These are phyloP conservation scores for Trichoderma cornu-damae DNA, from an alignment of 2,329 filamentous ascomycete species.

Conservation along the genomic window DNA sequence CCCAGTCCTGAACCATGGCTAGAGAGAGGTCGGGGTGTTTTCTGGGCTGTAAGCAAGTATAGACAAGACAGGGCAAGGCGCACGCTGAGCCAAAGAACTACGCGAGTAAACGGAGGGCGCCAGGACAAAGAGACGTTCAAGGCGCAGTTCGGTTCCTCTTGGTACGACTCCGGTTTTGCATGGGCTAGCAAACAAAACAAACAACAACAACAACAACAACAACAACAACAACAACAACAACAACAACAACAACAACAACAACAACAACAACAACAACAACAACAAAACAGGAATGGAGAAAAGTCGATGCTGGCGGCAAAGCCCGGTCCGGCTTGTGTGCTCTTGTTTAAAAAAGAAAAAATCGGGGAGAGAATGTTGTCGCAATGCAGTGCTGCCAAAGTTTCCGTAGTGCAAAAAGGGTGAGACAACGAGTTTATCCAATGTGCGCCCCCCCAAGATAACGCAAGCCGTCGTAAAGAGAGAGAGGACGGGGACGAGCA, in stretches of 20 bases:
- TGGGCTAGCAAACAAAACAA: neutral
- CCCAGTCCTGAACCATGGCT: constrained; percentile 40
- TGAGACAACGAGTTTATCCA: constrained; percentile 2
- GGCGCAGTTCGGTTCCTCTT: neutral
- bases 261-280: too few relatives aligned
- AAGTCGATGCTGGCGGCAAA: neutral
- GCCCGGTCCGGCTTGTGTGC: neutral
- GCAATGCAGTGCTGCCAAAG: neutral
- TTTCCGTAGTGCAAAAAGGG: neutral
- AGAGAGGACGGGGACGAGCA: neutral
- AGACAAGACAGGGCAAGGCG: neutral
- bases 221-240: too few relatives aligned
- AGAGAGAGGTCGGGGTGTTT: neutral
- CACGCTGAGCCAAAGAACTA: neutral
- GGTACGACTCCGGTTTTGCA: constrained; percentile 15
- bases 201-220: too few relatives aligned
- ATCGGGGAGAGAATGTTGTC: constrained; percentile 2
- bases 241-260: too few relatives aligned
- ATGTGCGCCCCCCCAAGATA: neutral
- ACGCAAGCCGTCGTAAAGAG: neutral
- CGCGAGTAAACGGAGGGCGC: neutral
- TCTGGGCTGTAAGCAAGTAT: neutral
- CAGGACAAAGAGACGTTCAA: neutral
- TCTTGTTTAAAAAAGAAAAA: too few relatives aligned
- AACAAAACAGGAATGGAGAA: neutral